Base-by-base conservation (phyloP, 306 rosid genomes). In the Quercus wislizeni region DNA sequence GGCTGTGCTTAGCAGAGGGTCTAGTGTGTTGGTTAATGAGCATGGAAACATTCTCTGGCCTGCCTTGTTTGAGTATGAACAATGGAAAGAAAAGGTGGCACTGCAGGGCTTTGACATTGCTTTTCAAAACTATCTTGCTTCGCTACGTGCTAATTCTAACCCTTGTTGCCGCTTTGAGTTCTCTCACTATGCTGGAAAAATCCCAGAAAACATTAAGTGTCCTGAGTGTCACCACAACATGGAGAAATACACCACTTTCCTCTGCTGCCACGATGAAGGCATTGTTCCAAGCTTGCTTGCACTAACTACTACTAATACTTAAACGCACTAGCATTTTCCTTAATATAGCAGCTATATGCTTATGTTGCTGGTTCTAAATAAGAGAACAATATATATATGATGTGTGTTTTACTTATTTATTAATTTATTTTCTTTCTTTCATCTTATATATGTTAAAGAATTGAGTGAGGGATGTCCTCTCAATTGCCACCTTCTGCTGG, bases 261-360 rank as follows among this genome's bases (percentile, higher is more conserved):
- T 79, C 38, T 90, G 94, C 76, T 86, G 89, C 82, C 90, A 88
- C 5, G 91, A 85, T 63, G 84, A 90, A n/a, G 55, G 58, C 58
- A 20, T 21, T 63, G 31, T 49, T 28, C 20, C 19, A 14, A 63
- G 20, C 41, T 5, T 14, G 46, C 1, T 11, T 31, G 41, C 10
- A 63, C n/a, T 27, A 1, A 6, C 46, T 41, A 41, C 46, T 41
- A 41, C 46, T 41, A 41, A 41, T 41, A 41, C 4, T 49, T 49
- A 49, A 49, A 49, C 7, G 11, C 9, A 0, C n/a, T 17, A 4
- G 69, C 69, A 28, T 63, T 28, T 23, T 14, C 31, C 10, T 61
- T 18, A 5, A 9, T 61, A 9, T 25, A 23, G 54, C 54, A 3
- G 54, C 17, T 59, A 21, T 20, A 59, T 23, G 2, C 7, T 6